Percentiles rank a stretch among this genome's conserved stretches.
These are phyloP conservation scores for Chytriomyces sp. DNA, from an alignment of 192 early-diverging fungal genomes.

Conservation along the genomic window DNA sequence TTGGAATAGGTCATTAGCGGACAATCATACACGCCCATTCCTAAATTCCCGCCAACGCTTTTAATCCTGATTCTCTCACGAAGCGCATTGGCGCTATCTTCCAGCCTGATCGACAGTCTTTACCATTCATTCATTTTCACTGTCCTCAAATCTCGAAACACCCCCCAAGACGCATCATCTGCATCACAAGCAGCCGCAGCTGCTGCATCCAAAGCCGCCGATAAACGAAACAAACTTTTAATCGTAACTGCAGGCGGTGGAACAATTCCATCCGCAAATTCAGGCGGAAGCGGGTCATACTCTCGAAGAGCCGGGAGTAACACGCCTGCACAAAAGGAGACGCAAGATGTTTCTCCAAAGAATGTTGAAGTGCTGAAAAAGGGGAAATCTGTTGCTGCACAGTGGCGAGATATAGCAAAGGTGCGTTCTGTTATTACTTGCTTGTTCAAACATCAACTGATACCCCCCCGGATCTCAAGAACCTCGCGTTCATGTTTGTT, in stretches of 20 bases:
- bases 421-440: neutral
- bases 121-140: slow-evolving; percentile 22
- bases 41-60: slow-evolving; percentile 2
- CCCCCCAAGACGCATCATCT: neutral
- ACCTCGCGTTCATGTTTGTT: slow-evolving; percentile 23
- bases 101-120: slow-evolving; percentile 2
- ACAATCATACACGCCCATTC: slow-evolving; percentile 19
- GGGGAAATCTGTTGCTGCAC: neutral
- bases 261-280: slow-evolving; percentile 11
- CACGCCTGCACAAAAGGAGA: neutral
- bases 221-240: slow-evolving; percentile 11
- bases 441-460: neutral
- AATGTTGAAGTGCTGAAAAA: slow-evolving; percentile 20
- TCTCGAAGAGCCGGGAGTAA: neutral
- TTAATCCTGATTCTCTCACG: slow-evolving; percentile 23
- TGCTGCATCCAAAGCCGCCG: neutral
- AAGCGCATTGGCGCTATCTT: slow-evolving; percentile 4
- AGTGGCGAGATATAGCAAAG: slow-evolving; percentile 32
- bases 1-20: slow-evolving; percentile 5
- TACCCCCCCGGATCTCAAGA: neutral
- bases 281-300: slow-evolving; percentile 9
- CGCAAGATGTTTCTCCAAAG: slow-evolving; percentile 10
- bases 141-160: slow-evolving; percentile 19
- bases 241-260: slow-evolving; percentile 38
- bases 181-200: neutral